Evolutionary conservation across 306 rosid genomes (phyloP), one percentile per base, ranked within the genome.

Genomic region (barrel medic (Medicago truncatula)): DNA sequence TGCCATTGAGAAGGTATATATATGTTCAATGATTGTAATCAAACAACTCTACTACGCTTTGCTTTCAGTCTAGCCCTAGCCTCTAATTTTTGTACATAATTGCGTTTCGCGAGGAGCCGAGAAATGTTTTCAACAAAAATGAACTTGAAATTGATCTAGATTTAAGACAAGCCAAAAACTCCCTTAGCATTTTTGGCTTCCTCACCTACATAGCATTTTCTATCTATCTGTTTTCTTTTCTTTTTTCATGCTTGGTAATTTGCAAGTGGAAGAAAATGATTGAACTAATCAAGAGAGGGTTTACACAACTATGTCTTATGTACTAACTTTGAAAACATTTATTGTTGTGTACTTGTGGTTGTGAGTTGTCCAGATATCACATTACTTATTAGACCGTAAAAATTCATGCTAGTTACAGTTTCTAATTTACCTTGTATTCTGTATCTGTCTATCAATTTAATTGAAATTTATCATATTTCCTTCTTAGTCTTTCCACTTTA

Each of bases 1-100:
- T 78, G 96, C 97, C 76, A 85, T 92, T n/a, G 97, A 95, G 84
- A 95, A 95, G 96, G 99, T 89, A 69, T 39, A 14, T 23, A 21
- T 23, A 21, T 12, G 8, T 67, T 63, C 8, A 34, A 44, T 17
- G 20, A 23, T 53, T 71, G 17, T 21, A 9, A 74, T 79, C 71
- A 38, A 67, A 64, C 59, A 54, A 60, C 53, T 57, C 59, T 49
- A 60, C 53, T 57, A 28, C 47, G 21, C 20, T 61, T 21, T 61
- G 20, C 67, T 61, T 7, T 2, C 60, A 36, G 14, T 59, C 66
- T 53, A 54, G 38, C 50, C 49, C 11, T 25, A 57, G 44, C 47
- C 25, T 41, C 43, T 49, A 25, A 38, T 1, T 54, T 73, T 73
- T 47, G 18, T 75, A 7, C 13, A 9, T 67, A 16, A n/a, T 76